Percentiles rank a stretch among this genome's conserved stretches.
Evolutionary conservation across 2,329 filamentous ascomycete genomes (phyloP).

Genomic region (Pseudogymnoascus verrucosus): DNA sequence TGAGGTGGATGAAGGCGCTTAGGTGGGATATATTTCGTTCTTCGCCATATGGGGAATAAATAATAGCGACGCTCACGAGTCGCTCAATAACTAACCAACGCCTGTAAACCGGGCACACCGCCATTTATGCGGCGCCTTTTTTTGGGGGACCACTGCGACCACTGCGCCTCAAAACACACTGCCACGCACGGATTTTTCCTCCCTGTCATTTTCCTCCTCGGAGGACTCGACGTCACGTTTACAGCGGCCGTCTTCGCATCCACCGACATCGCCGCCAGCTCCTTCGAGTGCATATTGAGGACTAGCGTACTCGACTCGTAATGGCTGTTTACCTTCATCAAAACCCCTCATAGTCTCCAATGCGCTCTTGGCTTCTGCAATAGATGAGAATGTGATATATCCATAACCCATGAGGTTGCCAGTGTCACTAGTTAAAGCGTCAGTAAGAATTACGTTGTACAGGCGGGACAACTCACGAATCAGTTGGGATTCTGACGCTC

Average conservation of each 20-base stretch:
- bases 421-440: slow-evolving; percentile 40
- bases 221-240: slow-evolving; percentile 16
- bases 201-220: neutral
- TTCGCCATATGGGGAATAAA: neutral
- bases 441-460: slow-evolving; percentile 17
- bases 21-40: neutral
- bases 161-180: neutral
- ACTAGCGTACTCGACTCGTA: slow-evolving; percentile 61
- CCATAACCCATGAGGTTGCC: slow-evolving; percentile 65
- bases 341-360: slow-evolving; percentile 54
- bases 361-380: slow-evolving; percentile 59
- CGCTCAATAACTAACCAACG: neutral
- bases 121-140: neutral
- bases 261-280: slow-evolving; percentile 36
- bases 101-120: neutral
- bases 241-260: slow-evolving; percentile 32
- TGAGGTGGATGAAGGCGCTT: neutral
- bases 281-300: slow-evolving; percentile 45
- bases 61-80: neutral
- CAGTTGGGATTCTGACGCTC: slow-evolving; percentile 62
- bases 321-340: slow-evolving; percentile 54
- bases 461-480: slow-evolving; percentile 35
- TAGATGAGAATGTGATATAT: slow-evolving; percentile 59
- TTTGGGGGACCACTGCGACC: neutral
- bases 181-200: neutral